Evolutionary conservation across 768 basidiomycete genomes (phyloP), one percentile per base, ranked within the genome.

Genomic region (Tylopilus plumbeoviolaceoides): DNA sequence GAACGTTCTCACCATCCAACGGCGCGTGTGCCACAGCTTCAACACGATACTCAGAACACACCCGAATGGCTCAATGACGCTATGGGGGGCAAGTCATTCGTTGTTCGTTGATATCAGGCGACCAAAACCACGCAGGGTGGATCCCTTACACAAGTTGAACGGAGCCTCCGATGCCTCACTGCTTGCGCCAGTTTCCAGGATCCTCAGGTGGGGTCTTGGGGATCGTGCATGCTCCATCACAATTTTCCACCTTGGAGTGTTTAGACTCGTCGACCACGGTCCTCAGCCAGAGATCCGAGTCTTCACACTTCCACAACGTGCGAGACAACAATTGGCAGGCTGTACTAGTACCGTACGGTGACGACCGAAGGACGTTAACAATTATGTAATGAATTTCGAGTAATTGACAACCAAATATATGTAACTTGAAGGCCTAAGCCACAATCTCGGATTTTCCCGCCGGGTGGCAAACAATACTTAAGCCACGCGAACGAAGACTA

Each of bases 201-300:
- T 76, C 23, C 72, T 89, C 9, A 79, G 79, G 4, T 77, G 73
- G 44, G 95, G 87, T 17, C 80, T 99, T 2, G 84, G 87, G 11
- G 76, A 85, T 51, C 85, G 95, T 21, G 78, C 78, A 1, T 79
- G 81, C 52, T 83, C 84, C 1, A 71, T 88, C 12, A 76, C 81
- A 9, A 71, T 91, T 44, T 76, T 89, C 35, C 81, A 78, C 51
- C 75, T 76, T 8, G 7, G 72, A 89, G 91, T 91, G 3, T 84
- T 85, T 58, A 83, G 91, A 11, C 81, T 98, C 2, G 89, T 98
- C 25, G 97, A 98, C 61, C 90, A 94, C 56, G 95, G 95, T 3
- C 95, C 95, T 1, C 67, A n/a, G n/a, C n/a, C n/a, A n/a, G n/a
- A n/a, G n/a, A n/a, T n/a, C n/a, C n/a, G n/a, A n/a, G n/a, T n/a